Conservation (phyloP, 2,329 filamentous ascomycete species). For the Botrytis hyacinthi region DNA sequence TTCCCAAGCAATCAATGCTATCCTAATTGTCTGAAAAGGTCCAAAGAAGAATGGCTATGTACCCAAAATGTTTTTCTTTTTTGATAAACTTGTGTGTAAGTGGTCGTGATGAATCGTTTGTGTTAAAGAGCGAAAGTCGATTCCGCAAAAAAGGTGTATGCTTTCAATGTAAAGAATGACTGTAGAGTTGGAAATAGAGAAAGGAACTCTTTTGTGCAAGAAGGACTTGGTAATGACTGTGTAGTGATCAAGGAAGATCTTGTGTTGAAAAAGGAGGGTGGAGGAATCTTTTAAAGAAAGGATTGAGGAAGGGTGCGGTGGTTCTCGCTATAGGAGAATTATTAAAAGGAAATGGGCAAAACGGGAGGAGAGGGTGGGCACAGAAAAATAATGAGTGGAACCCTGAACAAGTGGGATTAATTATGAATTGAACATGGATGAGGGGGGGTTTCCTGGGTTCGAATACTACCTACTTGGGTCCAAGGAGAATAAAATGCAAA, state of each 20-base stretch:
- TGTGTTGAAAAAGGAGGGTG: constrained; percentile 4
- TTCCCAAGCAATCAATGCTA: constrained; percentile 35
- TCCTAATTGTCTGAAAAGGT: constrained; percentile 11
- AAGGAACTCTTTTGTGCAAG: constrained; percentile 20
- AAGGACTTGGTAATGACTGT: constrained; percentile 21
- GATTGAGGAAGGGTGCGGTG: neutral
- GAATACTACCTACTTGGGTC: neutral
- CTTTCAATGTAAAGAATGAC: constrained; percentile 37
- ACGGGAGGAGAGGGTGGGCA: neutral
- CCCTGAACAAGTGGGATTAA: constrained; percentile 4
- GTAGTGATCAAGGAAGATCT: constrained; percentile 21
- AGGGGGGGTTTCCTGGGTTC: neutral
- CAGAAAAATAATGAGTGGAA: constrained; percentile 10
- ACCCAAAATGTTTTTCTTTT: neutral
- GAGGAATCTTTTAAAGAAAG: constrained; percentile 13
- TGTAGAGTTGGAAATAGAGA: constrained; percentile 34
- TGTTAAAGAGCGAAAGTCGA: constrained; percentile 39
- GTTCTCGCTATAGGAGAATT: neutral
- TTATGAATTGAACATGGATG: neutral
- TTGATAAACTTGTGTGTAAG: neutral
- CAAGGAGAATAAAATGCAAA: neutral
- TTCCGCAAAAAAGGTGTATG: constrained; percentile 32
- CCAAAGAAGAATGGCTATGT: constrained; percentile 11
- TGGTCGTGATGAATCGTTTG: neutral
- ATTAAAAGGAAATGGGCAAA: constrained; percentile 14